Evolutionary conservation across 257 asterid species (phyloP).

Genomic region (Fraxinus excelsior): DNA sequence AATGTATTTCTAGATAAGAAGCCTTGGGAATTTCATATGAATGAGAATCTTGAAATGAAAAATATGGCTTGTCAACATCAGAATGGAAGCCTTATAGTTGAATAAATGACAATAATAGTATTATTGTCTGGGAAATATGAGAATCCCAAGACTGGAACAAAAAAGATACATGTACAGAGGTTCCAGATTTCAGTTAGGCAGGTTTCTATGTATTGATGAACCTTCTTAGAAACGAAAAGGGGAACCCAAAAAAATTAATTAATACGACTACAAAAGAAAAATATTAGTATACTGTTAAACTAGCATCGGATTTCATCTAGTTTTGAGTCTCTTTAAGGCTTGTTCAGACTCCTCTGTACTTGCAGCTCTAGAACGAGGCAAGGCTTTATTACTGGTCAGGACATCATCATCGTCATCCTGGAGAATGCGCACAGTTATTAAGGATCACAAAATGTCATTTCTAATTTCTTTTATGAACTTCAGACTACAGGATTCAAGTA

Average conservation of each 20-base stretch:
- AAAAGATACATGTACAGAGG: conserved; percentile 61
- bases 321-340: conserved; percentile 65
- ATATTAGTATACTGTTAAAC: conserved; percentile 37
- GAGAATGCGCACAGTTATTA: conserved; percentile 7
- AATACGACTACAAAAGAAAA: conserved; percentile 47
- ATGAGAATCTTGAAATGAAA: conserved; percentile 25
- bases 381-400: conserved; percentile 32
- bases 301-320: conserved; percentile 55
- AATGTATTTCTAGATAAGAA: background rate
- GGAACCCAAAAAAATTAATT: conserved; percentile 37
- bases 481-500: conserved; percentile 19
- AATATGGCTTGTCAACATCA: conserved; percentile 37
- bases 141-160: conserved; percentile 41
- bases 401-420: conserved; percentile 51
- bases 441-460: background rate
- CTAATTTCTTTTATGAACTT: background rate
- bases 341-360: conserved; percentile 53
- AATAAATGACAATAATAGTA: conserved; percentile 22
- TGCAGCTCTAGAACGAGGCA: conserved; percentile 40
- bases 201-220: conserved; percentile 28
- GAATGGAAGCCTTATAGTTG: conserved; percentile 37
- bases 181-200: conserved; percentile 38
- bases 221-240: conserved; percentile 25
- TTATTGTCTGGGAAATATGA: conserved; percentile 41
- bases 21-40: conserved; percentile 2